Base-by-base conservation (phyloP, 2,329 filamentous ascomycete genomes). In the Sporothrix inflata region DNA sequence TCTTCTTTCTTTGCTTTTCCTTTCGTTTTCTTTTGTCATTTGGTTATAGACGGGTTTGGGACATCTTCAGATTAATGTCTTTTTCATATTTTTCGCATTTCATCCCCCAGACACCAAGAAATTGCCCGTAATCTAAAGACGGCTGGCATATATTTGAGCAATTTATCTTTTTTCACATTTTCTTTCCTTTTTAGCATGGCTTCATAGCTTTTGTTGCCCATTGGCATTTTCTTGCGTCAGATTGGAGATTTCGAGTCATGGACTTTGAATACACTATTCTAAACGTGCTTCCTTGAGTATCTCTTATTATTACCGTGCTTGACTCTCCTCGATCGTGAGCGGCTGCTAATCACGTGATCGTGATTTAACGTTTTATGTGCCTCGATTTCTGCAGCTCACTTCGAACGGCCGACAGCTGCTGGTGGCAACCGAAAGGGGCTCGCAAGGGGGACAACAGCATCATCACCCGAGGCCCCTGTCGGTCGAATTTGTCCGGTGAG, bases 61-160 rank as follows among this genome's bases (percentile, higher is more conserved):
- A 34, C 61, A 71, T 51, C 30, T 53, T 34, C 67, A 61, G 70
- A 51, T 49, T 69, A 68, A 68, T 72, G 70, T 68, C 21, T 68
- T 71, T 7, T 68, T 12, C 24, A 1, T 51, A 14, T 47, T 16
- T 16, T 16, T 30, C 27, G 30, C 45, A 30, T 57, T 45, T 30
- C 24, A 60, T 60, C n/a, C 38, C 11, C 16, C 14, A 65, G 42
- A 30, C 40, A 27, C 49, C 4, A 40, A 12, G 24, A 68, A 60
- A 69, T 57, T 69, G 67, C 40, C 67, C 67, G 49, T 57, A 45
- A 30, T 69, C n/a, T 70, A 34, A 27, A 24, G 21, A 51, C 55
- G 69, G 69, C 69, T 71, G 24, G 42, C 34, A 53, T 57, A 27
- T 53, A 47, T 30, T 69, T 70, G 68, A 69, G 66, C 66, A 69